phyloP scores from a whole-genome alignment of 1,139 yeast species.

The Lipomyces yarrowii region DNA sequence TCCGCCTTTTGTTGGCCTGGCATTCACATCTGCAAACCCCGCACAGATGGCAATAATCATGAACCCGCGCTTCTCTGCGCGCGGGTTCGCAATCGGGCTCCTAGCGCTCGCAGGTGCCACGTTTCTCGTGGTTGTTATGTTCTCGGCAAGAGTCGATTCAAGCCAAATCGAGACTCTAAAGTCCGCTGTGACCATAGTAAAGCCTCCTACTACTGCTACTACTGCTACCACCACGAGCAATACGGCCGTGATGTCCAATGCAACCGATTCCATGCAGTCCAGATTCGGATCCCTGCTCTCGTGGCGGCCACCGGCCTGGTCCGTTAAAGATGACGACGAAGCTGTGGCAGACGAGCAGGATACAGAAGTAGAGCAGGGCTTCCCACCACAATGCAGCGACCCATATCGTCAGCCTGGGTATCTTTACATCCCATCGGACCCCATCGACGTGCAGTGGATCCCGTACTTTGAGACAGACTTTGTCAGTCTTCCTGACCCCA shows the following conservation, averaged over 20 bases:
- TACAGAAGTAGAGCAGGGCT: not conserved
- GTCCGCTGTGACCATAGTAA: not conserved
- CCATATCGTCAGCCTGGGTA: conserved; percentile 28
- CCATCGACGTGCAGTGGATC: conserved; percentile 15
- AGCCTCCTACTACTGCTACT: not conserved
- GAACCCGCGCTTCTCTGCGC: not conserved
- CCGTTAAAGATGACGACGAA: not conserved
- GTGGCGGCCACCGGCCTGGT: not conserved
- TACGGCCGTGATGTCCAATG: not conserved
- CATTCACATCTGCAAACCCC: not conserved
- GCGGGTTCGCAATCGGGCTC: not conserved
- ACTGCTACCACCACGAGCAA: not conserved
- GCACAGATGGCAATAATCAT: not conserved
- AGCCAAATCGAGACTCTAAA: not conserved
- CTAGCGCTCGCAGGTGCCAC: not conserved
- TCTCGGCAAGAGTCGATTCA: not conserved
- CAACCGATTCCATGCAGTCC: not conserved
- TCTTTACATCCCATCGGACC: conserved; percentile 7
- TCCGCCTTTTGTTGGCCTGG: not conserved
- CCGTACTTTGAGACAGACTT: conserved; percentile 13
- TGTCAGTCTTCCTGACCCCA: conserved; percentile 19
- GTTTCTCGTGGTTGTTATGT: not conserved
- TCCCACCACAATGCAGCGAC: conserved; percentile 18
- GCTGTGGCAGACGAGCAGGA: not conserved
- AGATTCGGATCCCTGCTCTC: not conserved